Conservation (phyloP, 83 land plant species). For the Diphasiastrum complanatum region DNA sequence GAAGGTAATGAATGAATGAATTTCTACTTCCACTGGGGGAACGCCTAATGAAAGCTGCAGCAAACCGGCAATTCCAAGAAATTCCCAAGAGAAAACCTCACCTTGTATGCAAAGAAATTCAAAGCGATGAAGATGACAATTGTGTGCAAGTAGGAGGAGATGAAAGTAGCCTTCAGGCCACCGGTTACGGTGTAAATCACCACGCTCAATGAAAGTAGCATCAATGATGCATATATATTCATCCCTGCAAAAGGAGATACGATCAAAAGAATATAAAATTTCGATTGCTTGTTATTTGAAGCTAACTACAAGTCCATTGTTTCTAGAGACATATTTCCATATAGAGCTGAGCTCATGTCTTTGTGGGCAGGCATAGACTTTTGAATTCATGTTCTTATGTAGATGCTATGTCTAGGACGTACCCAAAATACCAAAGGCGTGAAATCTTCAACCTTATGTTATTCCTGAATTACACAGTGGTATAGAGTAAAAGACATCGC, state of each 20-base stretch:
- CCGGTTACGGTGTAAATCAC: slow-evolving; percentile 37
- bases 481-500: no score
- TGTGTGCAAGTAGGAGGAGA: slow-evolving; percentile 31
- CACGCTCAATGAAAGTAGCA: slow-evolving; percentile 28
- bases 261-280: no score
- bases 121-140: slow-evolving; percentile 4
- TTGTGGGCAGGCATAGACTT: no score
- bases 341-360: no score
- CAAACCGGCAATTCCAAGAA: not conserved
- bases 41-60: not conserved
- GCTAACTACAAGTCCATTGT: not conserved
- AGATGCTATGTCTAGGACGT: no score
- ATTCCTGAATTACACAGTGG: no score
- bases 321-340: not conserved
- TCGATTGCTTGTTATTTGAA: no score
- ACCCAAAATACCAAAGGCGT: no score
- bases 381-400: no score
- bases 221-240: slow-evolving; percentile 31
- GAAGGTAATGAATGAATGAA: not conserved
- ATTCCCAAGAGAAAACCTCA: not conserved
- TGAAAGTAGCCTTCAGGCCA: slow-evolving; percentile 37
- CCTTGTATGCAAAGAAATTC: slow-evolving; percentile 7
- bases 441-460: no score
- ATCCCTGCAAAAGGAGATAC: slow-evolving; percentile 17
- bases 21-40: slow-evolving; percentile 1